Conservation (phyloP, 2,329 filamentous ascomycete genomes). For the Colletotrichum paranaense region DNA sequence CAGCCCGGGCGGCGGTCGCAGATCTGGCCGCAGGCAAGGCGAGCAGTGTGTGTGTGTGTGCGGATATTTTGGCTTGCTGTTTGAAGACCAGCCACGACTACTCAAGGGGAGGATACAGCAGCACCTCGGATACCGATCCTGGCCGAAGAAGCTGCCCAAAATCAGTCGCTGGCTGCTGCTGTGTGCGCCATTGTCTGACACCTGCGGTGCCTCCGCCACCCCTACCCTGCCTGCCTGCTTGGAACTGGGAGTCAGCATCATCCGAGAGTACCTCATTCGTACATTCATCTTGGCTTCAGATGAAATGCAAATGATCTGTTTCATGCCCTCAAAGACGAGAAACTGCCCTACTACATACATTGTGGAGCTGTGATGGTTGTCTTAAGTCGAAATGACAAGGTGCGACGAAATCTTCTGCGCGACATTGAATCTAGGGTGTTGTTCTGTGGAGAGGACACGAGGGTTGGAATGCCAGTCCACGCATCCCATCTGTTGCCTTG, state of each 20-base stretch:
- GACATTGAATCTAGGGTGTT: background rate
- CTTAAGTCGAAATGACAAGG: background rate
- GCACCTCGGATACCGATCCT: background rate
- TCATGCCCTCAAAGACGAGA: background rate
- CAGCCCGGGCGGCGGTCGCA: slow-evolving; percentile 36
- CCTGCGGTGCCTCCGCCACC: background rate
- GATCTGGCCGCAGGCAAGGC: slow-evolving; percentile 35
- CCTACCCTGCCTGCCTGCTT: background rate
- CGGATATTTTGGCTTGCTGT: background rate
- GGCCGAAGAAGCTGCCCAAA: background rate
- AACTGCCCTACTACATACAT: background rate
- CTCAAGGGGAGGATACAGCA: background rate
- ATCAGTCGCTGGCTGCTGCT: background rate
- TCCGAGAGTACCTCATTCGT: background rate
- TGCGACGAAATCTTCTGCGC: background rate
- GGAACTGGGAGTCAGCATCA: background rate
- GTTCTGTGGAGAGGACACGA: background rate
- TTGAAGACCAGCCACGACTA: background rate
- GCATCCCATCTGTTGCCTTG: background rate
- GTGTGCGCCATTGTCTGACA: background rate
- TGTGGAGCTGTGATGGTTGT: background rate
- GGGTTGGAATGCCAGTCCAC: background rate
- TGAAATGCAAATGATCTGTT: background rate
- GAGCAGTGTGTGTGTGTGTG: slow-evolving; percentile 7
- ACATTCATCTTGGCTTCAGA: background rate